Evolutionary conservation across 1,284 basidiomycete genomes (phyloP).

Genomic region (Pseudozyma tsukubaensis): DNA sequence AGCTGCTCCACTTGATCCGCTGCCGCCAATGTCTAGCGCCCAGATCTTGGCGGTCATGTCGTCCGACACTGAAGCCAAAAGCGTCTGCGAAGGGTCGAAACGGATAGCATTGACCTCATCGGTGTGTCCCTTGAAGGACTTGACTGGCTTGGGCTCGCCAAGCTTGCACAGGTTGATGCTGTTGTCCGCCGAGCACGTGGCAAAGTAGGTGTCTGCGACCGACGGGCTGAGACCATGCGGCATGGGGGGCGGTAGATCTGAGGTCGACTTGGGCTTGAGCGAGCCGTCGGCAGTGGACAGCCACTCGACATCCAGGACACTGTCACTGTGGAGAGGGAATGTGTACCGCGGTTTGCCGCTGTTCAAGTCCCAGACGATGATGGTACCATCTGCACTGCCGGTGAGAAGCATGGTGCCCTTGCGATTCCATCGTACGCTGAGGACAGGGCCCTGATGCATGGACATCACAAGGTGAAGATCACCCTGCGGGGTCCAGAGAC

Average conservation of each 20-base stretch:
- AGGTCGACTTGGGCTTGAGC: constrained; percentile 34
- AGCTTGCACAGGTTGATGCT: constrained; percentile 64
- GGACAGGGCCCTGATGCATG: constrained; percentile 69
- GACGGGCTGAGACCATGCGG: constrained; percentile 49
- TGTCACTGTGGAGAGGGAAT: constrained; percentile 63
- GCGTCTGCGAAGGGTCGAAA: constrained; percentile 66
- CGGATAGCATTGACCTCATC: constrained; percentile 68
- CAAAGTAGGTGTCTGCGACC: constrained; percentile 62
- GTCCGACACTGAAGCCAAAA: constrained; percentile 65
- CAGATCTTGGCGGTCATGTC: constrained; percentile 65
- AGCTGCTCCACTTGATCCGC: constrained; percentile 17
- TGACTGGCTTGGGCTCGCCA: constrained; percentile 64
- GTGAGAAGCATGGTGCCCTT: constrained; percentile 66
- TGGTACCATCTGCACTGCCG: constrained; percentile 65
- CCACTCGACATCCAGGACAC: constrained; percentile 68
- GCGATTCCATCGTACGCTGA: constrained; percentile 67
- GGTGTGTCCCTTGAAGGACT: constrained; percentile 62
- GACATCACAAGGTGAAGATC: constrained; percentile 68
- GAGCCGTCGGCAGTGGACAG: constrained; percentile 54
- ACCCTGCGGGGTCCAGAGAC: constrained; percentile 68
- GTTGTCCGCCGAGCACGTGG: constrained; percentile 67
- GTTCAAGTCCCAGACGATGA: constrained; percentile 68
- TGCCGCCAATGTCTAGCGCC: constrained; percentile 51
- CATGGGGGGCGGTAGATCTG: constrained; percentile 46
- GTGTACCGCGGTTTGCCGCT: constrained; percentile 67